Percentiles rank a stretch among this genome's conserved stretches.
Evolutionary conservation across 2,329 filamentous ascomycete species (phyloP).

Genomic region (Epichloe glyceriae): DNA sequence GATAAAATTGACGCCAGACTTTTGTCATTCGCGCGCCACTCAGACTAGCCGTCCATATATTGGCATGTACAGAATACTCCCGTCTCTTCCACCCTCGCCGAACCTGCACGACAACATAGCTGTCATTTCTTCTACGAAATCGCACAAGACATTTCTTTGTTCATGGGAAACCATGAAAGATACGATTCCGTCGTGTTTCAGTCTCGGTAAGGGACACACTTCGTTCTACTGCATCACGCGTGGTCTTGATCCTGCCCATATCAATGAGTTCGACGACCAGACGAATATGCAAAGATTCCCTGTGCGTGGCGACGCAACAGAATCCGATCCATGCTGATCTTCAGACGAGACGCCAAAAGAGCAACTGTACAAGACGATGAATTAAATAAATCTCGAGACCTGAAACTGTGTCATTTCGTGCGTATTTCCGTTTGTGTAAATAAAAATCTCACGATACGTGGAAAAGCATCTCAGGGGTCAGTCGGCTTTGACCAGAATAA

Average conservation of each 20-base stretch:
- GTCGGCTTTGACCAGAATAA: background rate
- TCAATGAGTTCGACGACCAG: background rate
- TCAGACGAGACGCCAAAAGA: background rate
- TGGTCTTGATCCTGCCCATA: background rate
- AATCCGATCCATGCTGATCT: background rate
- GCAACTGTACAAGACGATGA: slow-evolving; percentile 1
- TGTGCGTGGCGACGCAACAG: background rate
- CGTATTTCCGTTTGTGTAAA: background rate
- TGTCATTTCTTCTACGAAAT: background rate
- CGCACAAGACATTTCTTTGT: background rate
- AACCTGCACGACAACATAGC: background rate
- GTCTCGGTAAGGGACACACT: background rate
- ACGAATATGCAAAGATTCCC: background rate
- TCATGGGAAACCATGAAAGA: background rate
- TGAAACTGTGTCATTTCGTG: background rate
- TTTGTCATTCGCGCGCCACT: background rate
- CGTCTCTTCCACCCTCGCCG: background rate
- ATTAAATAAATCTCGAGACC: background rate
- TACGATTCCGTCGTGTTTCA: background rate
- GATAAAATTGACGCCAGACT: background rate
- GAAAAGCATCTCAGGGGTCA: background rate
- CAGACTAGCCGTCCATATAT: background rate
- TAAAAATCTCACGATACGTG: background rate
- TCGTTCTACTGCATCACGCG: background rate
- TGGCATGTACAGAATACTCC: background rate